Percentiles rank a stretch among this genome's conserved stretches.
These are phyloP conservation scores for Plectosphaerella sp. DNA, from an alignment of 2,329 filamentous ascomycete genomes.

Conservation along the genomic window DNA sequence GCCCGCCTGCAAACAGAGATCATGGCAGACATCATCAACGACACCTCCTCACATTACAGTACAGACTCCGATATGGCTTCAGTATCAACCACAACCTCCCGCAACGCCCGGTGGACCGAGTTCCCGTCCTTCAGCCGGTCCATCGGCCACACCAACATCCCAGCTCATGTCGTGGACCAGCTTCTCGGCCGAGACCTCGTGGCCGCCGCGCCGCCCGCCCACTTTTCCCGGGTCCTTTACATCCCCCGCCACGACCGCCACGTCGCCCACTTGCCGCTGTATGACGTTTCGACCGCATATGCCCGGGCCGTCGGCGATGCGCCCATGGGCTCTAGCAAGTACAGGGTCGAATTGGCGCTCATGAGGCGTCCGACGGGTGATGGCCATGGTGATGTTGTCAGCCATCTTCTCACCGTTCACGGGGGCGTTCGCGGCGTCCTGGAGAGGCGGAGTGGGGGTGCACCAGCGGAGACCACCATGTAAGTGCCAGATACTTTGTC, in stretches of 20 bases:
- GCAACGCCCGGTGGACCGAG: not conserved
- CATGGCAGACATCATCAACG: not conserved
- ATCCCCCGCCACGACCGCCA: conserved; percentile 6
- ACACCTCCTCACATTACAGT: too few species aligned
- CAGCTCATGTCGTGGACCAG: not conserved
- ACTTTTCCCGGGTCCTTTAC: conserved; percentile 10
- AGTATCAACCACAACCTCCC: not conserved
- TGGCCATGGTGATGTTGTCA: conserved; percentile 8
- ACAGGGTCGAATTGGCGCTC: conserved; percentile 8
- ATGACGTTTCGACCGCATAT: conserved; percentile 9
- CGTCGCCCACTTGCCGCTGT: conserved; percentile 10
- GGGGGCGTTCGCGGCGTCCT: not conserved
- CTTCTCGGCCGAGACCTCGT: conserved; percentile 3
- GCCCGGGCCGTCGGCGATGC: conserved; percentile 1
- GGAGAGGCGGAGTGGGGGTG: not conserved
- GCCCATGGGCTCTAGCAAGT: conserved; percentile 7
- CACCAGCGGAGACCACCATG: not conserved
- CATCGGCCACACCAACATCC: not conserved
- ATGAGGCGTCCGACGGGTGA: conserved; percentile 10
- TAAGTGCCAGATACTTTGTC: not conserved
- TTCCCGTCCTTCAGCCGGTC: not conserved
- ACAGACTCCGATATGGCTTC: not conserved
- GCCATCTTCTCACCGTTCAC: conserved; percentile 7
- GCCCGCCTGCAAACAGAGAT: too few species aligned
- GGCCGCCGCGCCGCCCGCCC: not conserved